phyloP scores from a whole-genome alignment of 2,329 filamentous ascomycete genomes.

The Xenosphaeropsis pyriputrescens region DNA sequence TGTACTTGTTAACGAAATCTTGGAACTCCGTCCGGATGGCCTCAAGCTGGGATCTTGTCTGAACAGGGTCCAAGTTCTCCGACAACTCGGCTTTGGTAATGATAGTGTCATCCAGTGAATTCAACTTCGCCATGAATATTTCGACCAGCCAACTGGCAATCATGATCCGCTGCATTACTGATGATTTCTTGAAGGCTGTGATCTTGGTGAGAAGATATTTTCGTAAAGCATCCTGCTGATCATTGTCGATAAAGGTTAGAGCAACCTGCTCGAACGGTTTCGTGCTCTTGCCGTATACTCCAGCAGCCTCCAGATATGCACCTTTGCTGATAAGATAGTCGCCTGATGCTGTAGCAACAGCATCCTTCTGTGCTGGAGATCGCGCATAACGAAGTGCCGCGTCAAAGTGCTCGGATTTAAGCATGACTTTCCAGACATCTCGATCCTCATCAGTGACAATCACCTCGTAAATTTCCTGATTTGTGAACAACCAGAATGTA shows the following conservation, averaged over 20 bases:
- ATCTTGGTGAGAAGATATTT: constrained; percentile 84
- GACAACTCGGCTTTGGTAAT: constrained; percentile 73
- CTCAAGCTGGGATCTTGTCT: constrained; percentile 58
- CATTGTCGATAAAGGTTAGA: constrained; percentile 76
- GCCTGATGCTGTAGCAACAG: constrained; percentile 80
- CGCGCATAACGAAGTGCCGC: constrained; percentile 74
- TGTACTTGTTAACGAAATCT: constrained; percentile 76
- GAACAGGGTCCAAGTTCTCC: constrained; percentile 54
- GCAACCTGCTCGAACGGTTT: constrained; percentile 96
- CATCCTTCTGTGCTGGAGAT: constrained; percentile 70
- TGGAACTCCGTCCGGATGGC: constrained; percentile 66
- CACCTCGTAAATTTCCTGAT: constrained; percentile 84
- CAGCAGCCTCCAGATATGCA: constrained; percentile 72
- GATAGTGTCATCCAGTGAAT: constrained; percentile 86
- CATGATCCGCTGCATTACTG: constrained; percentile 88
- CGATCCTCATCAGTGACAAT: constrained; percentile 80
- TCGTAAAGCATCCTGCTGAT: constrained; percentile 78
- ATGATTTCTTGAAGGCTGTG: constrained; percentile 64
- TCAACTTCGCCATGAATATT: constrained; percentile 93
- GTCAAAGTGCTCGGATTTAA: constrained; percentile 77
- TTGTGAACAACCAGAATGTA: constrained; percentile 93
- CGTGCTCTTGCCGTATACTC: constrained; percentile 85
- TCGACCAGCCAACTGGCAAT: constrained; percentile 91
- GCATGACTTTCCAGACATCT: constrained; percentile 90
- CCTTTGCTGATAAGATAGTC: constrained; percentile 75